phyloP scores from a whole-genome alignment of 805 yeast genomes.

The Kazachstania bromeliacearum region DNA sequence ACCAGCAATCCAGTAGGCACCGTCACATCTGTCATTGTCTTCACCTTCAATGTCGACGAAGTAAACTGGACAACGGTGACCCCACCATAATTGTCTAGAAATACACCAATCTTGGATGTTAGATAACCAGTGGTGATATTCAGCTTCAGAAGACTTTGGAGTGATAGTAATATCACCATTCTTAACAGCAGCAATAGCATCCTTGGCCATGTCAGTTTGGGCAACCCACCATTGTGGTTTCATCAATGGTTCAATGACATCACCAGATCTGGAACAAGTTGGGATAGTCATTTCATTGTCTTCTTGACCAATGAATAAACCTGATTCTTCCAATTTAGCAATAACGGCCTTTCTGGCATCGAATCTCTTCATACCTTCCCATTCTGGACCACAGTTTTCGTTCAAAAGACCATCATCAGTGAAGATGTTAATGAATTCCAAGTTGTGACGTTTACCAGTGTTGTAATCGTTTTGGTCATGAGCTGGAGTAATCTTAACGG shows the following conservation, averaged over 20 bases:
- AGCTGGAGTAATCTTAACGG: conserved; percentile 97
- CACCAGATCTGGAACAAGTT: conserved; percentile 91
- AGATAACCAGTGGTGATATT: conserved; percentile 91
- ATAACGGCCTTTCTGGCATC: conserved; percentile 85
- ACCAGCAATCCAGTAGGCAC: conserved; percentile 86
- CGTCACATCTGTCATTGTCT: conserved; percentile 51
- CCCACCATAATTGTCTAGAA: conserved; percentile 92
- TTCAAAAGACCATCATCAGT: conserved; percentile 90
- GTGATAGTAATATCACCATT: conserved; percentile 70
- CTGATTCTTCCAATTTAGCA: conserved; percentile 64
- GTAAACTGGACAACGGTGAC: conserved; percentile 96
- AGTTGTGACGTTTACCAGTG: conserved; percentile 88
- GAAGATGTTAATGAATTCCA: conserved; percentile 80
- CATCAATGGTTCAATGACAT: conserved; percentile 88
- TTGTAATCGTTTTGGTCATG: conserved; percentile 95
- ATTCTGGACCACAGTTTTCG: conserved; percentile 80
- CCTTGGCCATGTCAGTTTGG: conserved; percentile 80
- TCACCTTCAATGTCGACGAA: conserved; percentile 72
- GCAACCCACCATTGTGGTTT: conserved; percentile 99
- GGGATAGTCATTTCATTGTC: conserved; percentile 97
- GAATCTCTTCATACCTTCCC: conserved; percentile 84
- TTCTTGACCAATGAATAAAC: conserved; percentile 70
- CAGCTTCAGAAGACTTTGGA: conserved; percentile 86
- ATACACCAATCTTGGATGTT: conserved; percentile 99
- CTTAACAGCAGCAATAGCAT: conserved; percentile 77